Base-by-base conservation (phyloP, 1,284 basidiomycete species). In the Boletus chippewaensis region DNA sequence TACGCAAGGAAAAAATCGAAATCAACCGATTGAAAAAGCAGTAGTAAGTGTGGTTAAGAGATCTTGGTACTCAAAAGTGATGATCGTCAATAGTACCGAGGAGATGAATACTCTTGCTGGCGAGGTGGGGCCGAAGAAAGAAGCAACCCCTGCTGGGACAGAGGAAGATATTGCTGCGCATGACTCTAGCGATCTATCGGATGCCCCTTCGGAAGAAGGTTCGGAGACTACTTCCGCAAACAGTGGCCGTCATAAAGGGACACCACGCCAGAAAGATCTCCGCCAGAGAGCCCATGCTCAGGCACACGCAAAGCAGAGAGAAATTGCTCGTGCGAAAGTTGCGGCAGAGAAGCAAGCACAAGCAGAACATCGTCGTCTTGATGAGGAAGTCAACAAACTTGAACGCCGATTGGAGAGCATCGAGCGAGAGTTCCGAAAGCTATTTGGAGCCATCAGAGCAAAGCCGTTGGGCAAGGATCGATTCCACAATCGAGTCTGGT, bases 401-500 rank as follows among this genome's bases (percentile, higher is more conserved):
- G 83, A 87, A 59, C 77, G 82, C 28, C 78, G 87, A 40, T 78
- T 97, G 28, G 91, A 93, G 60, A 79, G 79, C 51, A 89, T 96
- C 56, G 95, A 98, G 65, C 83, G 91, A 49, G 95, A 98, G 58
- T 98, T 97, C 72, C 78, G 95, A 53, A 85, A 91, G 61, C 76
- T 91, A 52, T 74, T 91, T 29, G 88, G 89, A 51, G 83, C 86
- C 7, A 79, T 95, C 38, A 80, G 95, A 42, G 83, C 91, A 40
- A 87, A 89, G 60, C 92, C 95, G 1, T 63, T 99, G 42, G 95
- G 96, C 3, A 78, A 81, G 57, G 96, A 99, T 67, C 78, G 95
- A 49, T 99, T 97, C 70, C 86, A 90, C 62, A 95, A 96, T 68
- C 83, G 89, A 31, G 79, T 97, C 56, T 99, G 95, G 94, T 99